Evolutionary conservation across 371 early-diverging fungal species (phyloP), one percentile per base, ranked within the genome.

Genomic region (Mucor mucedo): DNA sequence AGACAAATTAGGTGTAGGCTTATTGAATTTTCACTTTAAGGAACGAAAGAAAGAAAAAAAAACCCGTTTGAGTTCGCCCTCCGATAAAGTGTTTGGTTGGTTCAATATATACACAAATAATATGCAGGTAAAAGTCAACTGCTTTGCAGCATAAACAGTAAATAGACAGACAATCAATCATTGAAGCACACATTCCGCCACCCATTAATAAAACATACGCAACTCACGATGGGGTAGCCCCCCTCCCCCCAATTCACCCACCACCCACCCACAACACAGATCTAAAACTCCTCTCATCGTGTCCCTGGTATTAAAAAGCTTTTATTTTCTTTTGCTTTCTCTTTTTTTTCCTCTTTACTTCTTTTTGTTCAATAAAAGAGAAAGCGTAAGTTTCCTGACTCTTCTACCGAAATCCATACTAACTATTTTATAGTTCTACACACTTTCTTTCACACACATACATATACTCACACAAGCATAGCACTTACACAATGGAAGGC

Each of bases 81-180:
- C 62, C 47, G 62, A 39, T 35, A 28, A 29, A 49, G 49, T 56
- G 38, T 49, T 59, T 59, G 59, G 59, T 59, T 59, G 59, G 59
- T 59, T 59, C 59, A 48, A 47, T 39, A 47, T 38, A 35, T 6
- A 35, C 35, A 58, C 48, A 58, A 58, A 58, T 58, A 21, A 49
- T 71, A 75, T 75, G 75, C 75, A 75, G 70, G 75, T 71, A 66
- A 62, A 66, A 65, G 69, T 65, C 73, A 67, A 70, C 70, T 55
- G 57, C 61, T 56, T 65, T 66, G 70, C 70, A 69, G 73, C 67
- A 73, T 55, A 65, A 60, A 60, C 5, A 55, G 52, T 64, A 66
- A 70, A 66, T 62, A 65, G 59, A 65, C 59, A 58, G 60, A 59
- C 48, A 60, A 66, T 58, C 70, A 67, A 73, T 66, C 64, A 65